Base-by-base conservation (phyloP, 257 asterid genomes). In the Striga asiatica region DNA sequence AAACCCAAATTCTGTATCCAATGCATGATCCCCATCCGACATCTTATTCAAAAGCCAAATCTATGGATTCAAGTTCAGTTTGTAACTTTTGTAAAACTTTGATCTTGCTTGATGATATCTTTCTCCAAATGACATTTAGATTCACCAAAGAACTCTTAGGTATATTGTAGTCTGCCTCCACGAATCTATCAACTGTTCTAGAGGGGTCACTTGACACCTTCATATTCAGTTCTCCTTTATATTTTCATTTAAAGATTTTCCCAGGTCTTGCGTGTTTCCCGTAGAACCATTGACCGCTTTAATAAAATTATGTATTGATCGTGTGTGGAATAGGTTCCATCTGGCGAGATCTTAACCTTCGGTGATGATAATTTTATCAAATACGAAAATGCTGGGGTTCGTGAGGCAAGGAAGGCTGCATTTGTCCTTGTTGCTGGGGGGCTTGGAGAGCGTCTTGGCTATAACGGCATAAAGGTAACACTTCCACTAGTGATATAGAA, bases 371-470 rank as follows among this genome's bases (percentile, higher is more conserved):
- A 57, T 56, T 92, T 82, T 65, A 57, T 81, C 60, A 68, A 66
- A 64, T 82, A 61, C 64, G 98, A 92, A 80, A 84, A 82, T 13
- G 89, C 77, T 35, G 98, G 98, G 51, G 78, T 92, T 13, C 81
- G 69, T 38, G 98, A 84, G 72, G 93, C 88, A 54, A 73, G 70
- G 72, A 92, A 79, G 70, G 95, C 94, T 59, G 98, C 91, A 45
- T 92, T 92, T 70, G 93, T 92, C 64, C 98, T 92, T 53, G 98
- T 92, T 72, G 98, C 97, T 49, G 98, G 98, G 39, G 98, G 98
- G 64, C 98, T 92, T 54, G 98, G 98, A 51, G 98, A 92, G 74
- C 97, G 98, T 62, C 95, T 92, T 62, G 98, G 98, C 52, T 92
- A 88, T 77, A 88, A 88, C 38, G 98, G 98, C 59, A 84, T 92